Conservation (phyloP, 345 rosid genomes). For the Eucalyptus erythrocorys region DNA sequence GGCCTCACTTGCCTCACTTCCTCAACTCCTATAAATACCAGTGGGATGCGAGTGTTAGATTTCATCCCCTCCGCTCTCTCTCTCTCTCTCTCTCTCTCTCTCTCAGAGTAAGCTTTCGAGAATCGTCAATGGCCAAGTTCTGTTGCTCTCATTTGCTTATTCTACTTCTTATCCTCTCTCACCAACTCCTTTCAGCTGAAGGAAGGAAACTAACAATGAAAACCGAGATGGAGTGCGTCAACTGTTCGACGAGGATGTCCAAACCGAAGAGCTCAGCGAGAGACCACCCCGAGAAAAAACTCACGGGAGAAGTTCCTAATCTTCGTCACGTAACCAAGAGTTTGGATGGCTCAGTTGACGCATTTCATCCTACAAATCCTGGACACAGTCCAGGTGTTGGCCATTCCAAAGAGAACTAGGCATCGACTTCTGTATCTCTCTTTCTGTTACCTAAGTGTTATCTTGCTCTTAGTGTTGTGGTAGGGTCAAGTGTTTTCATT, state of each 20-base stretch:
- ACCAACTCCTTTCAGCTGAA: not conserved
- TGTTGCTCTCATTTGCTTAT: not conserved
- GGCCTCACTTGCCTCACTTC: not conserved
- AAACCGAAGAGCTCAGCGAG: not conserved
- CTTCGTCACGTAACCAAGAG: not conserved
- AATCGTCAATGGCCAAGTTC: not conserved
- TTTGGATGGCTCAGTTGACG: conserved; percentile 4
- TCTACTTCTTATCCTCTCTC: not conserved
- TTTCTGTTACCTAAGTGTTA: not conserved
- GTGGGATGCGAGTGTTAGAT: not conserved
- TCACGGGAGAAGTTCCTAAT: not conserved
- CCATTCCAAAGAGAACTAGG: conserved; percentile 20
- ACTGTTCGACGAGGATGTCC: not conserved
- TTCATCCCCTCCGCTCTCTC: not conserved
- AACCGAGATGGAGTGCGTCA: not conserved
- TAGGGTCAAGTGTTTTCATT: not conserved
- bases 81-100: not conserved
- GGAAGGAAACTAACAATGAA: not conserved
- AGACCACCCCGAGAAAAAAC: not conserved
- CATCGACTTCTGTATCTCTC: not conserved
- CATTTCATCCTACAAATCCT: conserved; percentile 38
- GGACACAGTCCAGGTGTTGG: conserved; percentile 64
- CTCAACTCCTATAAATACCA: not conserved
- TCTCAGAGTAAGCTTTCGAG: not conserved
- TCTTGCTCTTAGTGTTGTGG: not conserved